These are phyloP conservation scores for Phyllosticta capitalensis DNA, from an alignment of 2,329 filamentous ascomycete genomes.

Conservation along the genomic window DNA sequence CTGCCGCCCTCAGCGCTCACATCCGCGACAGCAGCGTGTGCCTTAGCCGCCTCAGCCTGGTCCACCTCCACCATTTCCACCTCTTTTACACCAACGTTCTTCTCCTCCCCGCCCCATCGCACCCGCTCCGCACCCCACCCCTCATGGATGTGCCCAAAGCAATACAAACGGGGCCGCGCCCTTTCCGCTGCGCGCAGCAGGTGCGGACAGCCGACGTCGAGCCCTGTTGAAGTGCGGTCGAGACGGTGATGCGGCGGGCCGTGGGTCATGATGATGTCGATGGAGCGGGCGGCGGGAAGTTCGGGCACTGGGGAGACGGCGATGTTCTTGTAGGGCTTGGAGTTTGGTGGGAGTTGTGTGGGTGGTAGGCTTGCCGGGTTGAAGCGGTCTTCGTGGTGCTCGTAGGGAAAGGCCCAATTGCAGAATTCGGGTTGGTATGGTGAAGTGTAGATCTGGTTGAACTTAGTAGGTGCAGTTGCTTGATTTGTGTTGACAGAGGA, in stretches of 20 bases:
- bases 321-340: constrained; percentile 15
- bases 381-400: constrained; percentile 41
- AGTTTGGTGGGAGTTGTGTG: background rate
- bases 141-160: constrained; percentile 56
- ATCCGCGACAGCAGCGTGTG: constrained; percentile 23
- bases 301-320: constrained; percentile 19
- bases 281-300: constrained; percentile 34
- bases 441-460: constrained; percentile 39
- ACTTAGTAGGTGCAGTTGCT: background rate
- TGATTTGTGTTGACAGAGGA: background rate
- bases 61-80: constrained; percentile 14
- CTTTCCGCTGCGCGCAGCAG: constrained; percentile 43
- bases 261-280: constrained; percentile 54
- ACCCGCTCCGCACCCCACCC: constrained; percentile 32
- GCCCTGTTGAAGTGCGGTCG: constrained; percentile 29
- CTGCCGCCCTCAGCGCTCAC: constrained; percentile 18
- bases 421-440: constrained; percentile 49
- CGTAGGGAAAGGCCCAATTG: constrained; percentile 48
- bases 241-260: constrained; percentile 46
- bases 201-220: constrained; percentile 45
- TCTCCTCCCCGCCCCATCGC: constrained; percentile 23
- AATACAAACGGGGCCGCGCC: constrained; percentile 45
- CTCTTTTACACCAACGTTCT: background rate
- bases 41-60: constrained; percentile 14
- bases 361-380: constrained; percentile 29